These are phyloP conservation scores for Inosperma sp. DNA, from an alignment of 768 basidiomycete species.

Conservation along the genomic window DNA sequence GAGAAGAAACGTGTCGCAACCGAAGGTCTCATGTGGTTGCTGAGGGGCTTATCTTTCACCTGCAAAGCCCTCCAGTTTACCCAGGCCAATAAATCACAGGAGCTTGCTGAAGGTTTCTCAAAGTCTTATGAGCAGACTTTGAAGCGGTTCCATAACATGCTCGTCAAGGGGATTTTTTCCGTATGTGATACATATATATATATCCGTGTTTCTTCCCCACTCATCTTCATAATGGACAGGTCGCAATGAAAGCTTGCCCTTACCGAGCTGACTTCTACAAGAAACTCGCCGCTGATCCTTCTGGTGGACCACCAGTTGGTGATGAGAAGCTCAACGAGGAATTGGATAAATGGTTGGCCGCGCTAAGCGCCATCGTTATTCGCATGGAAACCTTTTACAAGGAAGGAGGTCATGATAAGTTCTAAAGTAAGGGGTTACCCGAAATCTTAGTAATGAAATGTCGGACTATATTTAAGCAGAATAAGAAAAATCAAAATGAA, in stretches of 20 bases:
- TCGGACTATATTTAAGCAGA: too few relatives aligned
- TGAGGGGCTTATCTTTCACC: conserved; percentile 89
- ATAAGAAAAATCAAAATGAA: too few relatives aligned
- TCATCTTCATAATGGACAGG: conserved; percentile 28
- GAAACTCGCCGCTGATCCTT: conserved; percentile 58
- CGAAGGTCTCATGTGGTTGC: conserved; percentile 90
- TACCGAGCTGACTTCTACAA: conserved; percentile 64
- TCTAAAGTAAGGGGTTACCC: too few relatives aligned
- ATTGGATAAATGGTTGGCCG: conserved; percentile 63
- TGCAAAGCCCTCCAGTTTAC: conserved; percentile 70
- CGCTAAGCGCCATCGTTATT: conserved; percentile 50
- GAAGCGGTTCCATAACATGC: conserved; percentile 80
- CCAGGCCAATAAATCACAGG: conserved; percentile 56
- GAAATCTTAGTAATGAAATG: too few relatives aligned
- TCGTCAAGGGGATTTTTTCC: conserved; percentile 57
- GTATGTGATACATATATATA: conserved; percentile 33
- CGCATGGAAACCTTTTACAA: conserved; percentile 59
- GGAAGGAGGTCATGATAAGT: conserved; percentile 45
- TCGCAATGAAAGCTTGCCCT: conserved; percentile 64
- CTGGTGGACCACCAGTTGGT: conserved; percentile 42
- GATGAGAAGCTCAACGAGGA: conserved; percentile 52
- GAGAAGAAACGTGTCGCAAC: conserved; percentile 89
- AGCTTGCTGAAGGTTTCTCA: conserved; percentile 71
- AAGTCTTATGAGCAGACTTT: conserved; percentile 79
- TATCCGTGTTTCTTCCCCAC: neutral